These are phyloP conservation scores for Lotus japonicus DNA, from an alignment of 306 rosid genomes.

Conservation along the genomic window DNA sequence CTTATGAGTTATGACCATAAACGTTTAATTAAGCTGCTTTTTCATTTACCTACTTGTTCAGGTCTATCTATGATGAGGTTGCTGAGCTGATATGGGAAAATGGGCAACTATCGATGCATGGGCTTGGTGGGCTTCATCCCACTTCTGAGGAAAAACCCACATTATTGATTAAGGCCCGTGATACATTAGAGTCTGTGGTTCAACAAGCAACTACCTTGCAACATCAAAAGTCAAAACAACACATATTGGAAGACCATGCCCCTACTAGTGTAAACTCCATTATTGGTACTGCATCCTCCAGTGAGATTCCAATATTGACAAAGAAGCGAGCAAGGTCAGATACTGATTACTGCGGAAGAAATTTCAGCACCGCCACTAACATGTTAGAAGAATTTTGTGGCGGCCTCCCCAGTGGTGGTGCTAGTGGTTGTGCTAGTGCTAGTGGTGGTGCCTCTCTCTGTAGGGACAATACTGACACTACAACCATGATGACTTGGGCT, in stretches of 20 bases:
- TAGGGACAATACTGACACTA: too few species aligned
- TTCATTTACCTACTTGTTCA: constrained; percentile 13
- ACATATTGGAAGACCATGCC: background rate
- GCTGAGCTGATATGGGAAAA: constrained; percentile 56
- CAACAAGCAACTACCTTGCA: constrained; percentile 49
- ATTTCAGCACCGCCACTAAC: constrained; percentile 2
- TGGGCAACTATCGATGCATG: constrained; percentile 46
- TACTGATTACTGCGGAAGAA: constrained; percentile 11
- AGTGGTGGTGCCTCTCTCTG: too few species aligned
- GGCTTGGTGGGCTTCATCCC: constrained; percentile 43
- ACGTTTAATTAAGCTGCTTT: too few species aligned
- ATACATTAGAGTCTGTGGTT: constrained; percentile 60
- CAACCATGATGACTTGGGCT: constrained; percentile 43
- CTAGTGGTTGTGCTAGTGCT: constrained; percentile 38
- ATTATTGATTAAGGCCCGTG: constrained; percentile 38
- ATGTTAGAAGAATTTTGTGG: constrained; percentile 28
- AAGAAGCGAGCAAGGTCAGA: constrained; percentile 29
- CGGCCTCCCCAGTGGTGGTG: constrained; percentile 18
- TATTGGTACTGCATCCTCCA: constrained; percentile 22
- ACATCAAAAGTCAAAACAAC: constrained; percentile 16
- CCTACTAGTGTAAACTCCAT: constrained; percentile 11
- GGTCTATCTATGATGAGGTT: constrained; percentile 35
- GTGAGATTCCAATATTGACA: background rate
- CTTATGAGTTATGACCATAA: too few species aligned
- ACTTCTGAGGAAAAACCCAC: constrained; percentile 45